Evolutionary conservation across 176 grass and related monocot genomes (phyloP), one percentile per base, ranked within the genome.

Genomic region (Areca catechu): DNA sequence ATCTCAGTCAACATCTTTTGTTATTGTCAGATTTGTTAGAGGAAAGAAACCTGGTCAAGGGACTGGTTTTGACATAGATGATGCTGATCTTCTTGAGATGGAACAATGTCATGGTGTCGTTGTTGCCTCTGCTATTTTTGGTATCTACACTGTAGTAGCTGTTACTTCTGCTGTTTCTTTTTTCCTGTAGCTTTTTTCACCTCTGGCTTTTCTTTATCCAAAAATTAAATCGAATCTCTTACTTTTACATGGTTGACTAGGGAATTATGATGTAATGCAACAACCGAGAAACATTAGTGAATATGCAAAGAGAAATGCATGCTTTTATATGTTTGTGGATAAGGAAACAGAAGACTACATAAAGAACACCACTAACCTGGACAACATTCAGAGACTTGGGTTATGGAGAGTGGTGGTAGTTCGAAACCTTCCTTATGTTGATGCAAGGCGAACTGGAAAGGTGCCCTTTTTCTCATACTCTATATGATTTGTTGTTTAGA

Each of bases 121-220:
- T 54, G 88, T 98, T 48, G 88, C 94, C 66, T 98, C 94, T 65
- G 88, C 88, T 80, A 92, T 98, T 86, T 98, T 98, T 71, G 94
- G 94, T 98, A 98, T 74, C 21, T 51, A 54, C 21, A 25, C 34
- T 43, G 10, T 43, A 43, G 34, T 43, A 43, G 10, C 27, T 29
- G 27, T 6, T 29, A 43, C 34, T 9, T 9, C 34, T 12, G 7
- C 30, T 37, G 10, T 43, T 43, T 12, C 10, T 43, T 43, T 43
- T 14, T 14, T 14, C 34, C 7, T 43, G 12, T 43, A 14, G 7
- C n/a, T 43, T 43, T 43, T 43, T 43, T 43, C 7, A 43, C 34
- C 34, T 12, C 10, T 43, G 7, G 10, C 34, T 43, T 43, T 14
- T 43, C 10, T 43, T 43, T 14, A 43, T 43, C 34, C 9, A 43